Percentiles rank a stretch among this genome's conserved stretches.
These are phyloP conservation scores for Chamaenerion angustifolium DNA, from an alignment of 345 rosid genomes.

Conservation along the genomic window DNA sequence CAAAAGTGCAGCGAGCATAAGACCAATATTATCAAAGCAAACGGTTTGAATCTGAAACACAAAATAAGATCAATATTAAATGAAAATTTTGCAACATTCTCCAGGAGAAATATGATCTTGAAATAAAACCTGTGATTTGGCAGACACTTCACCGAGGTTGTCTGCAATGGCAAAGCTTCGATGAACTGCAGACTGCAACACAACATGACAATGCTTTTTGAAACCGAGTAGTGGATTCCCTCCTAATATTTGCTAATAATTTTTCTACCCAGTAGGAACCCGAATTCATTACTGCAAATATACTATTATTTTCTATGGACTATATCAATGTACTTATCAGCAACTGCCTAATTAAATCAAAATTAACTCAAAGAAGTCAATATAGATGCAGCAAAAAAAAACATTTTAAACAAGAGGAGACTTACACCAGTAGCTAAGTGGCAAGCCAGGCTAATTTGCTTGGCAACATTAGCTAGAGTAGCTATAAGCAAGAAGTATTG, in stretches of 20 bases:
- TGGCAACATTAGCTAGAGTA: conserved; percentile 75
- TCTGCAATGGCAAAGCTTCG: conserved; percentile 87
- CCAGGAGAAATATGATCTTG: background rate
- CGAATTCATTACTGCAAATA: too few species aligned
- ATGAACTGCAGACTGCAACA: conserved; percentile 59
- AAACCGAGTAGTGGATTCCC: too few species aligned
- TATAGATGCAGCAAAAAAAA: background rate
- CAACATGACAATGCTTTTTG: background rate
- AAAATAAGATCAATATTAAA: conserved; percentile 6
- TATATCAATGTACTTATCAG: too few species aligned
- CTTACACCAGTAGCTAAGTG: conserved; percentile 83
- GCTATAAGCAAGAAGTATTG: conserved; percentile 72
- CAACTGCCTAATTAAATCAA: background rate
- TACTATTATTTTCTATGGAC: too few species aligned
- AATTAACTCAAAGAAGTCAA: background rate
- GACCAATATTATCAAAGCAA: conserved; percentile 64
- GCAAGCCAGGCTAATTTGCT: conserved; percentile 81
- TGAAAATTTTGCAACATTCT: background rate
- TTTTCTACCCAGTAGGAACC: too few species aligned
- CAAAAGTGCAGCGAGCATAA: conserved; percentile 45
- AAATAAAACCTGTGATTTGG: conserved; percentile 61
- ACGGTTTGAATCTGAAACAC: conserved; percentile 53
- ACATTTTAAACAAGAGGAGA: conserved; percentile 4
- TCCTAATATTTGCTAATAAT: too few species aligned
- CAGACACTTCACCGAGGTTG: conserved; percentile 92